Evolutionary conservation across 2,329 filamentous ascomycete species (phyloP).

Genomic region (Amauroascus niger): DNA sequence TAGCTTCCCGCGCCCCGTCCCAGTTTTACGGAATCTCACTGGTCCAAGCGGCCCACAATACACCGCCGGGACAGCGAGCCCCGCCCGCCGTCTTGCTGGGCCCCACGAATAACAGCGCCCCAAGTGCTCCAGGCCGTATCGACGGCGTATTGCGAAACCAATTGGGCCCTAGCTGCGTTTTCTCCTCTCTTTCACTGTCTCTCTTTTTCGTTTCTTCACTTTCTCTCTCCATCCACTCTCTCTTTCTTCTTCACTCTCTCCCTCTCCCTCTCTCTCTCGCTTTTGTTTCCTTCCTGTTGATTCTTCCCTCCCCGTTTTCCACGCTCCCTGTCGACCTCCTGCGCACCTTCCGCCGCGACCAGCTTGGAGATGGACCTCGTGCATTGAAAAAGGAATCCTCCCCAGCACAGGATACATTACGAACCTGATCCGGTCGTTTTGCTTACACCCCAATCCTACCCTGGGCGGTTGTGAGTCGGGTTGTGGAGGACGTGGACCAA

Average conservation of each 20-base stretch:
- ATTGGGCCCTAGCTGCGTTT: background rate
- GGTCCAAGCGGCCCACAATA: slow-evolving; percentile 1
- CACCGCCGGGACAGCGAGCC: background rate
- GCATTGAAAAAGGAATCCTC: background rate
- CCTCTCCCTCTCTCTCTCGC: slow-evolving; percentile 2
- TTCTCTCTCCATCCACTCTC: background rate
- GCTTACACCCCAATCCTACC: slow-evolving; percentile 4
- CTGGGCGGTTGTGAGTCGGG: slow-evolving; percentile 4
- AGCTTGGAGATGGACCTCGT: slow-evolving; percentile 1
- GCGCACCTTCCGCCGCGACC: background rate
- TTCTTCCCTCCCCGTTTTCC: background rate
- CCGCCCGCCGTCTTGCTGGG: background rate
- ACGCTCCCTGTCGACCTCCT: background rate
- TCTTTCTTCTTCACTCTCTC: slow-evolving; percentile 5
- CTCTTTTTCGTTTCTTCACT: background rate
- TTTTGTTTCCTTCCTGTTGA: background rate
- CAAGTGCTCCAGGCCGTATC: slow-evolving; percentile 6
- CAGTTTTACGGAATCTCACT: slow-evolving; percentile 3
- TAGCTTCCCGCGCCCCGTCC: slow-evolving; percentile 9
- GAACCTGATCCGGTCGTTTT: background rate
- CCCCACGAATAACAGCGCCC: slow-evolving; percentile 6
- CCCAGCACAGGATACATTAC: background rate
- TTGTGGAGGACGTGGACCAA: slow-evolving; percentile 12
- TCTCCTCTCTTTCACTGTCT: slow-evolving; percentile 6
- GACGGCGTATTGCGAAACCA: slow-evolving; percentile 4